Conservation (phyloP, 495 filamentous ascomycete genomes). For the Podospora pseudoanserina region DNA sequence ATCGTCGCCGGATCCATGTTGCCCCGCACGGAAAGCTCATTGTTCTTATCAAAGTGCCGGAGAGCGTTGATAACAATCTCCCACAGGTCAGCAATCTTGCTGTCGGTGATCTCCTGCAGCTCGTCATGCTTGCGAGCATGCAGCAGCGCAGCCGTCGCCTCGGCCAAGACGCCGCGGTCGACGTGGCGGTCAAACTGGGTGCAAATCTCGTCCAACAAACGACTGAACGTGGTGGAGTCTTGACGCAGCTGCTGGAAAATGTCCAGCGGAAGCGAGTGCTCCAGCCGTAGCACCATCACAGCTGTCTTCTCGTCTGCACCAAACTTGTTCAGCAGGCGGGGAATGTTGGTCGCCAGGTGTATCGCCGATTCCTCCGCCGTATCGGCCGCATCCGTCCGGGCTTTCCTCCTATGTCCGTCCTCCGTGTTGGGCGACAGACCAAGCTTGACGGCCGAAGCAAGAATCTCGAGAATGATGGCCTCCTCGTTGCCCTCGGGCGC, state of each 20-base stretch:
- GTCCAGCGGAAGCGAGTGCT: slow-evolving; percentile 79
- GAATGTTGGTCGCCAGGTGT: slow-evolving; percentile 72
- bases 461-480: slow-evolving; percentile 76
- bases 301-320: slow-evolving; percentile 84
- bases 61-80: slow-evolving; percentile 73
- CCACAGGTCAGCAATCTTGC: slow-evolving; percentile 77
- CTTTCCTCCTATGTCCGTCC: slow-evolving; percentile 60
- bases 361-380: slow-evolving; percentile 70
- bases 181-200: slow-evolving; percentile 90
- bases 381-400: slow-evolving; percentile 56
- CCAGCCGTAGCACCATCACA: slow-evolving; percentile 78
- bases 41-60: slow-evolving; percentile 60
- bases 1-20: slow-evolving; percentile 60
- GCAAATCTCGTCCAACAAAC: slow-evolving; percentile 86
- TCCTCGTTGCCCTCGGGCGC: slow-evolving; percentile 77
- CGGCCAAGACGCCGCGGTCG: slow-evolving; percentile 76
- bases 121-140: slow-evolving; percentile 84
- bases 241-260: slow-evolving; percentile 87
- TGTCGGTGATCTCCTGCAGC: slow-evolving; percentile 76
- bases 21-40: slow-evolving; percentile 59
- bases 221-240: slow-evolving; percentile 72
- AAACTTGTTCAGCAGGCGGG: slow-evolving; percentile 83
- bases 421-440: slow-evolving; percentile 58
- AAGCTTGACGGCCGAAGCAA: slow-evolving; percentile 72
- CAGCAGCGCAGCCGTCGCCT: slow-evolving; percentile 75